Base-by-base conservation (phyloP, 768 basidiomycete species). In the Phylloporus sp. region DNA sequence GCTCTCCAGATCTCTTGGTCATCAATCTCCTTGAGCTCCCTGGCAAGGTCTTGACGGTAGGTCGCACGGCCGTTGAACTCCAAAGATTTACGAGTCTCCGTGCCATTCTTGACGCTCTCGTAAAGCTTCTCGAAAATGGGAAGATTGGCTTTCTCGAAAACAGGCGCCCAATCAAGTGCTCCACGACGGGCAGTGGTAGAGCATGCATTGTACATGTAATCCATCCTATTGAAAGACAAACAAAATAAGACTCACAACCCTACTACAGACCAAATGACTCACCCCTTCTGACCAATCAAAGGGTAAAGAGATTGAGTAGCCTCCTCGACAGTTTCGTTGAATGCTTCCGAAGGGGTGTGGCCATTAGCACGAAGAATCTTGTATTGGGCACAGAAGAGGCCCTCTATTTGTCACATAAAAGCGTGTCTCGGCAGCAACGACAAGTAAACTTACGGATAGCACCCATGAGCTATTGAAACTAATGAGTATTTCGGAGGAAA, bases 271-370 rank as follows among this genome's bases (percentile, higher is more conserved):
- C 15, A 6, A 29, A 48, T 7, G 67, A 42, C 84, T 49, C 70
- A 90, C 87, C 93, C 94, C 70, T 97, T 88, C 66, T 87, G 81
- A 59, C 95, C 97, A 64, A 99, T 93, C 71, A 99, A 73, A 54
- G 97, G 97, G 79, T 91, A 97, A 57, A 99, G 84, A 34, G 93
- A 95, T 69, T 99, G 95, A 38, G 95, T 98, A n/a, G 97, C 97
- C 76, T 98, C 97, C 74, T 98, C 97, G 55, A 98, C 97, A 53
- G 97, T 98, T 80, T 99, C 97, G 73, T 99, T 98, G 85, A 99
- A 98, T 44, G 95, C 95, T 71, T 99, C 97, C 38, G 95, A 98
- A 48, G 97, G 97, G 5, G 84, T 77, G 81, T 99, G 97, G 50
- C 94, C 94, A 69, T 95, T 95, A 67, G 87, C 89, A 68, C 94